Conservation (phyloP, 208 protist species). For the Trypanosomatidae sp. region DNA sequence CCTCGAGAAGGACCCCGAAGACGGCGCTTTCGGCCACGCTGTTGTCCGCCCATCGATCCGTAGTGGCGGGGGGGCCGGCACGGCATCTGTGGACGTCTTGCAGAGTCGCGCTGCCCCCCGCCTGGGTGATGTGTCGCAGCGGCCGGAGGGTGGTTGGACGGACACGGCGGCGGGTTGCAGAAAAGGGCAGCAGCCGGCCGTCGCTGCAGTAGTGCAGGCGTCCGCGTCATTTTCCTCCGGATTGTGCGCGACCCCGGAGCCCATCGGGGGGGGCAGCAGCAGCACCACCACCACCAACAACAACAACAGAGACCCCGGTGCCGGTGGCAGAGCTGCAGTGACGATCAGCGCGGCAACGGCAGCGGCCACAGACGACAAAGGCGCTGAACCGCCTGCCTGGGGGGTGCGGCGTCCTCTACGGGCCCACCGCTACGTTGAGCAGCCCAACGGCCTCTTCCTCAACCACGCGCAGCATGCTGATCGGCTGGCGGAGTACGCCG, state of each 20-base stretch:
- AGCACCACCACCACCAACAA: background rate
- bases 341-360: background rate
- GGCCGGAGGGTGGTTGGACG: background rate
- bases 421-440: conserved; percentile 64
- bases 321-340: background rate
- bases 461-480: conserved; percentile 33
- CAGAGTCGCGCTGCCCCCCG: conserved; percentile 1
- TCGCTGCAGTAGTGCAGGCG: background rate
- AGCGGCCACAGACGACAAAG: background rate
- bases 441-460: conserved; percentile 47
- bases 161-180: background rate
- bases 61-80: conserved; percentile 41
- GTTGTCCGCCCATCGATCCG: conserved; percentile 8
- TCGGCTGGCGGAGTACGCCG: conserved; percentile 23
- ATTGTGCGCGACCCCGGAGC: background rate
- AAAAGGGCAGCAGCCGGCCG: background rate
- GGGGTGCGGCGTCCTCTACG: conserved; percentile 38
- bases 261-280: background rate
- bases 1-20: background rate
- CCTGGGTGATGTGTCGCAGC: background rate
- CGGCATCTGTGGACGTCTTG: conserved; percentile 36
- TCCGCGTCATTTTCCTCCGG: background rate
- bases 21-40: background rate
- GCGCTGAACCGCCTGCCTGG: background rate
- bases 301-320: conserved; percentile 2